Evolutionary conservation across 2,329 filamentous ascomycete genomes (phyloP), one percentile per base, ranked within the genome.

Genomic region (Sclerotiophoma versabilis): DNA sequence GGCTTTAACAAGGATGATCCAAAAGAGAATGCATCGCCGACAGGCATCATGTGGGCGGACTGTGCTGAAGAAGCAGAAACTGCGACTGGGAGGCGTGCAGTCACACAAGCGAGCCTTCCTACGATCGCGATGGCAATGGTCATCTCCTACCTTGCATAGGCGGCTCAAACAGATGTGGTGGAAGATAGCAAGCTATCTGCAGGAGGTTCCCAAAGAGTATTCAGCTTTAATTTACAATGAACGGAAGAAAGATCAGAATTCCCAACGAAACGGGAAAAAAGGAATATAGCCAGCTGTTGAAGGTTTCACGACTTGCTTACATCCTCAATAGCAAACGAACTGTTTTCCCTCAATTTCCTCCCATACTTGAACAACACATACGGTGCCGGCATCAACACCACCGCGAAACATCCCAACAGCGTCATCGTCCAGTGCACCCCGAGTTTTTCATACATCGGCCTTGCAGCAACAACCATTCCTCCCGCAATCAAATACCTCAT

Each of bases 371-470:
- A 74, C 37, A 77, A 75, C 9, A 80, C 44, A 64, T 72, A 62
- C 0, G 75, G 74, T 5, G 69, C 72, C 0, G 72, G 70, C 0
- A 68, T 58, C 41, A 78, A 45, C 3, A 75, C 9, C 2, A 62
- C 56, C 0, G 70, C 67, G 14, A 79, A 54, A 41, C 68, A 72
- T 0, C 75, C 77, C 11, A 79, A 55, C 23, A 76, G 44, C 10
- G 74, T 79, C 66, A 79, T 68, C 4, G 76, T 76, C 68, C 76
- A 79, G 54, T 78, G 77, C 6, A 75, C 71, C 1, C 77, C 76
- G 26, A 80, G 63, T 0, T 66, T 65, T 19, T 70, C 59, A 43
- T 76, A 79, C 71, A 79, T 75, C 0, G 75, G 75, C 10, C 72
- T 62, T 8, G 72, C 69, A 1, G 74, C 75, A 56, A 79, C 68